Evolutionary conservation across 768 basidiomycete genomes (phyloP).

Genomic region (Favolaschia claudopus): DNA sequence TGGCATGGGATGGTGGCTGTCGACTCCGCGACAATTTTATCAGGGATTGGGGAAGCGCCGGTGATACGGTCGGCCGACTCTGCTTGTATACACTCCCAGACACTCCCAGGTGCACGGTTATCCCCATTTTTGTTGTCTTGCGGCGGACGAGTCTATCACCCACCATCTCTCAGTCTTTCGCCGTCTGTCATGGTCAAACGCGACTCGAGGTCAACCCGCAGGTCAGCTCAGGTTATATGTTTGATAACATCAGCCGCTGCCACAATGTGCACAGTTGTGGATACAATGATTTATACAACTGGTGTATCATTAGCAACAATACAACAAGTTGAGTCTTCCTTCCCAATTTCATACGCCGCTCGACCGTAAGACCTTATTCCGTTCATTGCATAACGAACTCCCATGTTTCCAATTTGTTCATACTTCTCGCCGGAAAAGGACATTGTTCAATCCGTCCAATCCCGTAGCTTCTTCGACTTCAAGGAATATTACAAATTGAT

Average conservation of each 20-base stretch:
- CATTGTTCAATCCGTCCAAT: too few relatives aligned
- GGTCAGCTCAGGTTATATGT: constrained; percentile 7
- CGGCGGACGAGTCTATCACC: constrained; percentile 1
- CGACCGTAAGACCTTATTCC: not conserved
- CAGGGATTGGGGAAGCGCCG: not conserved
- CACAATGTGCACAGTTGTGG: not conserved
- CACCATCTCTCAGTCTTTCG: not conserved
- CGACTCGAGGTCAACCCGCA: too few relatives aligned
- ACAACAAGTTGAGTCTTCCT: too few relatives aligned
- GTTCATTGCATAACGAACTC: too few relatives aligned
- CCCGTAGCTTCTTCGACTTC: too few relatives aligned
- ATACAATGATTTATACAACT: too few relatives aligned
- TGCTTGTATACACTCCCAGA: too few relatives aligned
- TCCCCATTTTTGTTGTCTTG: too few relatives aligned
- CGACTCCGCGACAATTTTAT: constrained; percentile 7
- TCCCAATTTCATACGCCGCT: too few relatives aligned
- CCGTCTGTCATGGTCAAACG: constrained; percentile 9
- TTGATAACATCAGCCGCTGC: constrained; percentile 14
- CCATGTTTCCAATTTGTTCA: not conserved
- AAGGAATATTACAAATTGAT: too few relatives aligned
- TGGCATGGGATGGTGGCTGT: not conserved
- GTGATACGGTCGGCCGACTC: constrained; percentile 2
- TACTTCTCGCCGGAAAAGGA: constrained; percentile 23
- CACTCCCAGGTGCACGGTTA: too few relatives aligned
- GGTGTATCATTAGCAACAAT: too few relatives aligned